Conservation (phyloP, 148 eudicot genomes). For the Chenopodium berlandieri region DNA sequence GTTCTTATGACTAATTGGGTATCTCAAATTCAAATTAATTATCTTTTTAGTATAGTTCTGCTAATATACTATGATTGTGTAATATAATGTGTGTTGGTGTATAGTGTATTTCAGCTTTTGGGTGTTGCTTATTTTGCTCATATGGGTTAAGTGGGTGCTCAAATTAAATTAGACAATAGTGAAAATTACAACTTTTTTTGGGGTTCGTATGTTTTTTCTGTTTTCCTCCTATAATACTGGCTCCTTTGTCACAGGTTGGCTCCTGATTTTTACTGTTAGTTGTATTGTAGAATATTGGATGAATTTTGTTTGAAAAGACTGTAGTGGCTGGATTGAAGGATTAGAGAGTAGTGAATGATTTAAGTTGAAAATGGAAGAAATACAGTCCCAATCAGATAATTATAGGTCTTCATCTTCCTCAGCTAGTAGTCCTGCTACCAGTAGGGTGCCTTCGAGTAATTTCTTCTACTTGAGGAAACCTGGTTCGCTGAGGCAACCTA, state of each 20-base stretch:
- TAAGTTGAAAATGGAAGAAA: constrained; percentile 71
- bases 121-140: constrained; percentile 10
- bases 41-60: not conserved
- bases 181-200: not conserved
- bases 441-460: constrained; percentile 85
- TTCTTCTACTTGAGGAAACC: constrained; percentile 87
- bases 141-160: not conserved
- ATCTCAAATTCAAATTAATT: not conserved
- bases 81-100: not conserved
- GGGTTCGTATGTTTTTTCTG: not conserved
- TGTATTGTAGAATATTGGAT: constrained; percentile 9
- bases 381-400: constrained; percentile 83
- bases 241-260: not conserved
- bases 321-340: constrained; percentile 13
- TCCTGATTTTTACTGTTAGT: not conserved
- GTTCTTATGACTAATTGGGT: not conserved
- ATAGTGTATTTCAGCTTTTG: constrained; percentile 21
- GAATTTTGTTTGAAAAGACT: constrained; percentile 3
- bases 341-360: not conserved
- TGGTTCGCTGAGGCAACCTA: constrained; percentile 69
- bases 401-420: constrained; percentile 96
- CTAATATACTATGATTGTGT: not conserved
- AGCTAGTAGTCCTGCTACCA: constrained; percentile 86
- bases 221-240: not conserved
- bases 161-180: not conserved